These are phyloP conservation scores for Venustampulla echinocandica DNA, from an alignment of 495 filamentous ascomycete genomes.

Conservation along the genomic window DNA sequence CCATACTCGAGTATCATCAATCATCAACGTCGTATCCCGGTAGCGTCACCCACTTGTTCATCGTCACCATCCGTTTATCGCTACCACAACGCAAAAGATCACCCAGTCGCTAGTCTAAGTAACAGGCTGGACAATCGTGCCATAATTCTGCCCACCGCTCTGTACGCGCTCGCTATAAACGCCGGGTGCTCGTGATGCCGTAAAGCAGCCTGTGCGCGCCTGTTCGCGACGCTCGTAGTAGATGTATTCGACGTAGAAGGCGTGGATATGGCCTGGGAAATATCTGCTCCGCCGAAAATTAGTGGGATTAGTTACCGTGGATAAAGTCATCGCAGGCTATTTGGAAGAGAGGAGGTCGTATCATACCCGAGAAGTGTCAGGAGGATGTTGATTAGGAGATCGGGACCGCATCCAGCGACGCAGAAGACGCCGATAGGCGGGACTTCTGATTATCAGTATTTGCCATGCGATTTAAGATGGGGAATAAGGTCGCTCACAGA, in stretches of 20 bases:
- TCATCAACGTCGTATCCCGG: too few species aligned
- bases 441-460: slow-evolving; percentile 6
- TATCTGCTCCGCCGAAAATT: slow-evolving; percentile 41
- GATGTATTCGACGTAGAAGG: slow-evolving; percentile 84
- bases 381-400: slow-evolving; percentile 86
- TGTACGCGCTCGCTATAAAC: slow-evolving; percentile 79
- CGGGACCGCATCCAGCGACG: slow-evolving; percentile 61
- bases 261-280: slow-evolving; percentile 77
- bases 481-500: slow-evolving; percentile 5
- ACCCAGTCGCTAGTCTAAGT: too few species aligned
- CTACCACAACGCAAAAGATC: too few species aligned
- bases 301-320: neutral
- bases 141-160: slow-evolving; percentile 16
- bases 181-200: slow-evolving; percentile 49
- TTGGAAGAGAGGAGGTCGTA: neutral
- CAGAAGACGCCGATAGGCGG: neutral
- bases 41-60: too few species aligned
- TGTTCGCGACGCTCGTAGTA: slow-evolving; percentile 68
- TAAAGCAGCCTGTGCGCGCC: slow-evolving; percentile 39
- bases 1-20: too few species aligned
- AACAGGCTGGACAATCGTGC: slow-evolving; percentile 21
- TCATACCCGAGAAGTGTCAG: slow-evolving; percentile 76
- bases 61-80: too few species aligned
- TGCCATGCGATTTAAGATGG: neutral
- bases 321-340: neutral